Percentiles rank a stretch among this genome's conserved stretches.
Evolutionary conservation across 768 basidiomycete genomes (phyloP).

Genomic region (Podaxis rugospora): DNA sequence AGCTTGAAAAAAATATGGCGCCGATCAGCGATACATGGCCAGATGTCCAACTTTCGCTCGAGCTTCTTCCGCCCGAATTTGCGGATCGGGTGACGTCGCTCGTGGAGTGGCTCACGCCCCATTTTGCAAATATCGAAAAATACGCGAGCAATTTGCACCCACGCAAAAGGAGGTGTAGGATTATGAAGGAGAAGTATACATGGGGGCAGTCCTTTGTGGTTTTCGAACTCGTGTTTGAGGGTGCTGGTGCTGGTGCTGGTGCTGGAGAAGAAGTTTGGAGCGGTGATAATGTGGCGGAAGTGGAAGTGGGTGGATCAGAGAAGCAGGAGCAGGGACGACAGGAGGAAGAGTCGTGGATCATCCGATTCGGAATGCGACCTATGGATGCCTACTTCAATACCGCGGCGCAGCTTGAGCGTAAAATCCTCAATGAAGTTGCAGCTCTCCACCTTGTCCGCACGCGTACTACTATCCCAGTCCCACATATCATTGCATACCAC

Average conservation of each 20-base stretch:
- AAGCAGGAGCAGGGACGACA: neutral
- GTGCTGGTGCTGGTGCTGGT: neutral
- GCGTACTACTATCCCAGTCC: conserved; percentile 37
- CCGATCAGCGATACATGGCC: conserved; percentile 38
- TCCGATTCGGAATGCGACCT: conserved; percentile 35
- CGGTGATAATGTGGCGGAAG: neutral
- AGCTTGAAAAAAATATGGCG: neutral
- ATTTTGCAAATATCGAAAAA: conserved; percentile 24
- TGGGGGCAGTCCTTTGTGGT: conserved; percentile 40
- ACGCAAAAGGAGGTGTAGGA: conserved; percentile 21
- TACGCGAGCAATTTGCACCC: conserved; percentile 33
- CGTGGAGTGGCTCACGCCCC: conserved; percentile 30
- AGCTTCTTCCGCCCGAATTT: conserved; percentile 29
- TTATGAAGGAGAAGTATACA: conserved; percentile 30
- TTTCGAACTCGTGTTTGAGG: conserved; percentile 30
- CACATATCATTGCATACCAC: conserved; percentile 32
- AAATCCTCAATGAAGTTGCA: conserved; percentile 40
- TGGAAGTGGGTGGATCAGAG: neutral
- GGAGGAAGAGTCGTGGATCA: conserved; percentile 32
- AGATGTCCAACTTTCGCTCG: conserved; percentile 29
- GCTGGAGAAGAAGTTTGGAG: neutral
- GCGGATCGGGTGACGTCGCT: conserved; percentile 31
- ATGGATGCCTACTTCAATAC: conserved; percentile 37
- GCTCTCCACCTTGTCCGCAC: conserved; percentile 34
- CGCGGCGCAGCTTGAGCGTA: conserved; percentile 36